Evolutionary conservation across 164 flowering plant species (phyloP).

Genomic region (Litsea cubeba): DNA sequence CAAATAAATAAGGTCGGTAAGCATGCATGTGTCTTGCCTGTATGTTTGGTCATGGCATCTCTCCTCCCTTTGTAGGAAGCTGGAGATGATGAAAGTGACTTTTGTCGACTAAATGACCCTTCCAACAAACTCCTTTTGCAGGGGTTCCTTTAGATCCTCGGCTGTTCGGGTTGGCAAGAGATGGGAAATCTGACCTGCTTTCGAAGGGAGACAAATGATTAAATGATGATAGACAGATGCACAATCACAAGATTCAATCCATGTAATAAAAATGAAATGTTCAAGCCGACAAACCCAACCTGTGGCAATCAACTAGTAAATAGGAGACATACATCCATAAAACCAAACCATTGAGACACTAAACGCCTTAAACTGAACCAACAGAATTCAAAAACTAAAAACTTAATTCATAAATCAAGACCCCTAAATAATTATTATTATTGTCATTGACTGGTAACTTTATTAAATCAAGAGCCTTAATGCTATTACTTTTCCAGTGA

Average conservation of each 20-base stretch:
- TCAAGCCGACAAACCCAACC: not conserved
- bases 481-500: no score
- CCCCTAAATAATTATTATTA: no score
- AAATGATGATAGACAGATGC: not conserved
- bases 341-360: not conserved
- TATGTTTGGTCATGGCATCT: conserved; percentile 44
- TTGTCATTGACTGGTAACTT: no score
- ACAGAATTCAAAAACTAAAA: not conserved
- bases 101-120: conserved; percentile 52
- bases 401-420: no score
- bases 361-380: not conserved
- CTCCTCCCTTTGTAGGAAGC: conserved; percentile 48
- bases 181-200: conserved; percentile 68
- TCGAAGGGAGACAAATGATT: not conserved
- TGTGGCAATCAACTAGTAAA: not conserved
- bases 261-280: not conserved
- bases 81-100: conserved; percentile 59
- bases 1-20: not conserved
- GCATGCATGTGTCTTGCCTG: conserved; percentile 36
- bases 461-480: no score
- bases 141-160: conserved; percentile 56
- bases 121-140: conserved; percentile 45
- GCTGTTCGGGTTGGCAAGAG: conserved; percentile 49
- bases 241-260: not conserved
- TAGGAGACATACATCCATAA: not conserved